phyloP scores from a whole-genome alignment of 768 basidiomycete species.

The Leccinum rimulosum region DNA sequence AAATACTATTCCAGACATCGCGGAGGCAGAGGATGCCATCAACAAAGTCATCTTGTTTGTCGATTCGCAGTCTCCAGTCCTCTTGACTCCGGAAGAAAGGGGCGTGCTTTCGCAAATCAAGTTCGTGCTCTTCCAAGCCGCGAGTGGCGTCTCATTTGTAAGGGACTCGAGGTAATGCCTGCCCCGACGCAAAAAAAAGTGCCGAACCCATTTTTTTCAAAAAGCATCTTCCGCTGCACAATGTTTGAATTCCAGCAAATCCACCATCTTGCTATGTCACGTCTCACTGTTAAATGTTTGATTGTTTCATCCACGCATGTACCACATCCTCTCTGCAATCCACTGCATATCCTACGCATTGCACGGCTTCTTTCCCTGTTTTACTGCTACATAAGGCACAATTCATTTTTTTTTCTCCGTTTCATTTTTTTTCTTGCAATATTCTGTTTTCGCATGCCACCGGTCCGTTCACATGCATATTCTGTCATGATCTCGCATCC shows the following conservation, averaged over 20 bases:
- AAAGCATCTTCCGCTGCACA: slow-evolving; percentile 19
- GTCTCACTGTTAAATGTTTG: slow-evolving; percentile 23
- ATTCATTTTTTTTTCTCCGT: slow-evolving; percentile 11
- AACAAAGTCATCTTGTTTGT: slow-evolving; percentile 53
- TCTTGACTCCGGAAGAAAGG: slow-evolving; percentile 37
- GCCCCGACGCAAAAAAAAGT: background rate
- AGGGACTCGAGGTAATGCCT: slow-evolving; percentile 27
- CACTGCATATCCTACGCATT: slow-evolving; percentile 25
- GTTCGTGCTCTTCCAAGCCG: slow-evolving; percentile 51
- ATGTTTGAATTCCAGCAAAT: slow-evolving; percentile 13
- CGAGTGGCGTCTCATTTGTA: slow-evolving; percentile 36
- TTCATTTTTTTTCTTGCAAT: slow-evolving; percentile 4
- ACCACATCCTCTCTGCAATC: slow-evolving; percentile 14
- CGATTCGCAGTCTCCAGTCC: slow-evolving; percentile 37
- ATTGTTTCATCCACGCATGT: slow-evolving; percentile 21
- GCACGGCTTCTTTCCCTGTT: slow-evolving; percentile 15
- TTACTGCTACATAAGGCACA: slow-evolving; percentile 16
- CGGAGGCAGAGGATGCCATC: slow-evolving; percentile 53
- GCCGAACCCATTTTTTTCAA: slow-evolving; percentile 7
- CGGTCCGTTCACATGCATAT: slow-evolving; percentile 10
- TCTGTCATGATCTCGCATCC: slow-evolving; percentile 20
- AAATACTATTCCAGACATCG: slow-evolving; percentile 37
- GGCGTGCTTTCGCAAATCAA: slow-evolving; percentile 47
- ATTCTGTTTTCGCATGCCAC: slow-evolving; percentile 25
- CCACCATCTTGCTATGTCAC: slow-evolving; percentile 13